A percentile compares a stretch with the other conserved stretches of the same genome.
phyloP scores from a whole-genome alignment of 345 rosid genomes.

The Syzygium jambos region DNA sequence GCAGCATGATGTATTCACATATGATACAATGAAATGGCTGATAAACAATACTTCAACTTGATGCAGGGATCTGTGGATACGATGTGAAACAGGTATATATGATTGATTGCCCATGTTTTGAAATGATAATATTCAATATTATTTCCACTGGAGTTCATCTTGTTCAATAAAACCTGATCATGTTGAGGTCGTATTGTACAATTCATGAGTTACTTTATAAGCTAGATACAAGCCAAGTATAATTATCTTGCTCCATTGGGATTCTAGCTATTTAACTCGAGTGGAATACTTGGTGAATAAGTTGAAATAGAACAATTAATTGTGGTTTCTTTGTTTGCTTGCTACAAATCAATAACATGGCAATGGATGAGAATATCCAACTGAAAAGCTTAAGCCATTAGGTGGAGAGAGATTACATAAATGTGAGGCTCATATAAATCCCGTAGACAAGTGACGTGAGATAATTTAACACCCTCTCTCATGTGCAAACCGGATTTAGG shows the following conservation, averaged over 20 bases:
- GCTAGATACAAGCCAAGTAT: neutral
- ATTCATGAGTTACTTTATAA: neutral
- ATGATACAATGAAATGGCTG: neutral
- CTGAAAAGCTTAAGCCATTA: neutral
- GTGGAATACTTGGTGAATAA: neutral
- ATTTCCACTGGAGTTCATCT: neutral
- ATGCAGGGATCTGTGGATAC: slow-evolving; percentile 8
- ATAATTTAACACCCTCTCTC: neutral
- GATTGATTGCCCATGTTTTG: neutral
- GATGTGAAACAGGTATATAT: slow-evolving; percentile 3
- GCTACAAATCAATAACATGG: neutral
- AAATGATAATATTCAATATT: neutral
- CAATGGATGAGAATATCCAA: neutral
- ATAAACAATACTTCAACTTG: neutral
- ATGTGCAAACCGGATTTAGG: neutral
- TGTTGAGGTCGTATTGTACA: neutral
- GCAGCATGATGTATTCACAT: neutral
- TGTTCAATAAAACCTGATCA: neutral
- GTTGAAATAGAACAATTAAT: neutral
- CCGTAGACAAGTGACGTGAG: neutral
- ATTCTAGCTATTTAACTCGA: neutral
- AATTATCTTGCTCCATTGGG: neutral
- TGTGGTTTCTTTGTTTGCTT: neutral
- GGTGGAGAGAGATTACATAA: neutral
- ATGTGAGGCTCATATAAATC: neutral